Conservation (phyloP, 371 early-diverging fungal species). For the Circinella umbellata region DNA sequence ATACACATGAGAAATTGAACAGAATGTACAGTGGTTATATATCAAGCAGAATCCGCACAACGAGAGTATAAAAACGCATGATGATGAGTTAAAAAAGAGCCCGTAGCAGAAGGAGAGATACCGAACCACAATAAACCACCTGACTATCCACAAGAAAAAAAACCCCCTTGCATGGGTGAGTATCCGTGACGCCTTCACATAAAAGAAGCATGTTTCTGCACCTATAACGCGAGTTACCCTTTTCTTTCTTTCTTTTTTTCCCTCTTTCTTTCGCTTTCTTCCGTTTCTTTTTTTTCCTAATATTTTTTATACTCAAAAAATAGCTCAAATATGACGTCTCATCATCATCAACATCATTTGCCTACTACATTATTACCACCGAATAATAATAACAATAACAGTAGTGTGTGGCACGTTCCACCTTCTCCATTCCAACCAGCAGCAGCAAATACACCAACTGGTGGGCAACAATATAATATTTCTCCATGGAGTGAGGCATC, state of each 20-base stretch:
- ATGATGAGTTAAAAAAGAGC: no score
- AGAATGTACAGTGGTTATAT: no score
- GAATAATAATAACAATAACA: not conserved
- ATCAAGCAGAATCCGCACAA: no score
- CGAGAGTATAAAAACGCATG: no score
- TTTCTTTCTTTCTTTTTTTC: constrained; percentile 2
- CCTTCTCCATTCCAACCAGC: not conserved
- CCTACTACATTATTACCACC: constrained; percentile 1
- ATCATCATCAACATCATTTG: not conserved
- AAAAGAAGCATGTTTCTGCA: not conserved
- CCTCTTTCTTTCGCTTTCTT: not conserved
- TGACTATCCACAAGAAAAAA: not conserved
- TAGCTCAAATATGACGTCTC: not conserved
- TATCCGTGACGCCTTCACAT: constrained; percentile 2
- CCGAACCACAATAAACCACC: constrained; percentile 7
- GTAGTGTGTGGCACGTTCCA: constrained; percentile 4
- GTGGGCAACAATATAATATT: not conserved
- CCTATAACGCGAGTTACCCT: not conserved
- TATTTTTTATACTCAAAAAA: not conserved
- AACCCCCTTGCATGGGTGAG: constrained; percentile 11
- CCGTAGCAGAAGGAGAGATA: no score
- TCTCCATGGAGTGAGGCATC: not conserved
- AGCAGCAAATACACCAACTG: not conserved
- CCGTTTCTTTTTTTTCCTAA: not conserved
- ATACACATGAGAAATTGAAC: no score